Conservation (phyloP, 345 rosid genomes). For the Eutrema japonicum region DNA sequence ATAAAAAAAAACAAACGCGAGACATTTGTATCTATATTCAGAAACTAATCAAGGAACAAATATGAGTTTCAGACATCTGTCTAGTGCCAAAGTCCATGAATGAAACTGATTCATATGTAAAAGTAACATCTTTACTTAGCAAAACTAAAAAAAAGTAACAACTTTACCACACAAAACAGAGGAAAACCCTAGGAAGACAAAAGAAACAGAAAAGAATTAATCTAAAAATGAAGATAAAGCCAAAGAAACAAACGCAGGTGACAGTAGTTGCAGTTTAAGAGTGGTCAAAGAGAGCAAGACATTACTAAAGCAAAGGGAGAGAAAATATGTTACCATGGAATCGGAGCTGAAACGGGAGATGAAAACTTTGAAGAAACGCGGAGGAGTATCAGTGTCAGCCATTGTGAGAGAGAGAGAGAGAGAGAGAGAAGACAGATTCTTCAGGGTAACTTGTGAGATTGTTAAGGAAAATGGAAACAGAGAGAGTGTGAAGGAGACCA, state of each 20-base stretch:
- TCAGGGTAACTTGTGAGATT: neutral
- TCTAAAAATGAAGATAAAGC: neutral
- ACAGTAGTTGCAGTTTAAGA: too few species aligned
- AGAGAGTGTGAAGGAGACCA: too few species aligned
- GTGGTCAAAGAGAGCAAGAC: neutral
- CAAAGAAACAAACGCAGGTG: too few species aligned
- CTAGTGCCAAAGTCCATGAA: neutral
- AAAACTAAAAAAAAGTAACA: neutral
- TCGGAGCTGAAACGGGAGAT: slow-evolving; percentile 19
- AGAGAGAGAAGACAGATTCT: neutral
- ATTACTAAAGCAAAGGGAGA: neutral
- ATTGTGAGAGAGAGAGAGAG: neutral
- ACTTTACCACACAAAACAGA: neutral
- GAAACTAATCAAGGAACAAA: too few species aligned
- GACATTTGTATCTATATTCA: too few species aligned
- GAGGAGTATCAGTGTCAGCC: neutral
- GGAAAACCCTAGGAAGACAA: neutral
- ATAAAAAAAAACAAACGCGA: too few species aligned
- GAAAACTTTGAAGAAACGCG: slow-evolving; percentile 29
- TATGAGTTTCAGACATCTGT: neutral
- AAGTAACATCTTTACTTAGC: neutral
- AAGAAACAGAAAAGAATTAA: neutral
- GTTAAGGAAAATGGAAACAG: neutral
- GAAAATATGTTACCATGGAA: slow-evolving; percentile 11
- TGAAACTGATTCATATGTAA: neutral